Evolutionary conservation across 345 rosid genomes (phyloP), one percentile per base, ranked within the genome.

Genomic region (Draba incana): DNA sequence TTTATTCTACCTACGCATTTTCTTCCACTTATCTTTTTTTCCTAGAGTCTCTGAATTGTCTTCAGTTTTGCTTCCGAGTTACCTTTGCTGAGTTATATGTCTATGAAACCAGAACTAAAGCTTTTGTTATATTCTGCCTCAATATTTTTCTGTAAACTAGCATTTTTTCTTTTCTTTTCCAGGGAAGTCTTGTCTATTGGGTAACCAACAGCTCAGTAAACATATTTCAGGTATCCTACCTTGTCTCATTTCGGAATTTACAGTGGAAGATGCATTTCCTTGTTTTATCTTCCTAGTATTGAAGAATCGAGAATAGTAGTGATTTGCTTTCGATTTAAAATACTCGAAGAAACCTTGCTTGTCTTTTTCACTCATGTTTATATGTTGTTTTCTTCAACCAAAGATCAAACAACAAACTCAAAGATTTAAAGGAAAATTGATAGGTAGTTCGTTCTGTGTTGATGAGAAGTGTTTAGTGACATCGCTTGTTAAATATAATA

Each of bases 101-200:
- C 51, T 46, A 41, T 57, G 13, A 45, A 38, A 10, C 13, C 16
- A 64, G 12, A 57, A 37, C 20, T 31, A 8, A 15, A 50, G 39
- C 66, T 58, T 27, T 38, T 43, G 52, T 27, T n/a, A n/a, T 56
- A 27, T 25, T 48, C 31, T 47, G 44, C 30, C 37, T 51, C 31
- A 16, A 14, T 49, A 10, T 23, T 11, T 30, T 41, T 12, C 24
- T 65, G 47, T 6, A 51, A 52, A 9, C 59, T 50, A 33, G 8
- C 23, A 25, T 47, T 38, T 37, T 57, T 13, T 75, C 23, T 13
- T 67, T 73, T 51, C 11, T 62, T 64, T 82, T 72, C 54, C 81
- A 88, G 97, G 98, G 96, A 73, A 88, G 92, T 79, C 84, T 88
- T 62, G 83, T 93, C 44, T 93, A 90, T 66, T 93, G 98, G 98